Evolutionary conservation across 2,329 filamentous ascomycete species (phyloP), one percentile per base, ranked within the genome.

Genomic region (Mariannaea elegans): DNA sequence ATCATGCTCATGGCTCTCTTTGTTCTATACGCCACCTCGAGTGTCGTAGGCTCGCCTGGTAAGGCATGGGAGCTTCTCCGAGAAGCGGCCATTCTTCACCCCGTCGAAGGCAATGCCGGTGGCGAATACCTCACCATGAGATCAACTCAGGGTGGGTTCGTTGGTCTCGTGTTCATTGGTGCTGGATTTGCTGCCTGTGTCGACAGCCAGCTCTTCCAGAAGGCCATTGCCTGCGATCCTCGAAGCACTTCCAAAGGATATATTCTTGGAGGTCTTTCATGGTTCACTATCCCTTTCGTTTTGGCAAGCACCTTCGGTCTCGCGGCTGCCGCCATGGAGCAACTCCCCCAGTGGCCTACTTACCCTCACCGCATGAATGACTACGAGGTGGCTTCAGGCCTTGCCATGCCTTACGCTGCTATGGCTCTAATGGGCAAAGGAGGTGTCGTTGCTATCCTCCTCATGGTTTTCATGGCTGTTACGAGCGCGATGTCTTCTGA

Each of bases 281-380:
- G 92, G 92, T 95, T 96, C 67, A 92, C 92, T 2, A 94, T 96
- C 52, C 92, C 92, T 1, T 95, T 90, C 88, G 82, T 95, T 8
- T 89, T 87, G 4, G 91, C 92, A 1, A 95, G 90, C 1, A 95
- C 92, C 2, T 91, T 95, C 88, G 92, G 92, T 46, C 84, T 96
- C 13, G 85, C 90, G 2, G 91, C 90, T 3, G 82, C 95, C 9
- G 90, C 91, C 1, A 82, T 95, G 2, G 92, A 95, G 73, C 85
- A 81, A 60, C 88, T 88, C 59, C 87, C 90, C 0, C 79, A 81
- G 5, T 93, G 91, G 77, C 90, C 90, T 0, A 90, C 87, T 0
- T 92, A 83, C 68, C 90, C 85, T 0, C 78, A 88, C 61, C 85
- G 91, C 21, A 91, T 96, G 84, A 77, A 83, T 16, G 79, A 85